A percentile compares a stretch with the other conserved stretches of the same genome.
Conservation (phyloP, 2,329 filamentous ascomycete species). For the Claviceps purpurea region DNA sequence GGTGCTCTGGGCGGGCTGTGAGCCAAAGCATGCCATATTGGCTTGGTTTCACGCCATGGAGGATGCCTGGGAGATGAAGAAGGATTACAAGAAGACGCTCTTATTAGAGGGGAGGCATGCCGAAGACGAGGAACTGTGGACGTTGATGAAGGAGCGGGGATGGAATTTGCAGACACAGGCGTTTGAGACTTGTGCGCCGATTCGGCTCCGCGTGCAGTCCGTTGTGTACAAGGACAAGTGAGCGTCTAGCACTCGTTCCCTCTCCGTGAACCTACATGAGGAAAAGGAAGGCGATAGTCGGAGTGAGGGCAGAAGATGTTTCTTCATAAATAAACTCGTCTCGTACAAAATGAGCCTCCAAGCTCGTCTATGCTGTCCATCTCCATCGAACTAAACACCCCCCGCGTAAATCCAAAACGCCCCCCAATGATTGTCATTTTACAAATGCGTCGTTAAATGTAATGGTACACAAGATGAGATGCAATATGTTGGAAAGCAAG, state of each 20-base stretch:
- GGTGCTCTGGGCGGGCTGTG: slow-evolving; percentile 19
- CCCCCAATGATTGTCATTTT: too few relatives aligned
- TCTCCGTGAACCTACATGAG: too few relatives aligned
- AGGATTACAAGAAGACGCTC: slow-evolving; percentile 10
- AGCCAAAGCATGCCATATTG: slow-evolving; percentile 17
- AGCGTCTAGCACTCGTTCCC: not conserved
- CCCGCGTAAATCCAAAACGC: too few relatives aligned
- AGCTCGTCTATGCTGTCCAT: not conserved
- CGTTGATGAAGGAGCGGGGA: slow-evolving; percentile 14
- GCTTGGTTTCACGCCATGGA: slow-evolving; percentile 26
- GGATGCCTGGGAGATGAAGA: slow-evolving; percentile 20
- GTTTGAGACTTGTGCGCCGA: slow-evolving; percentile 23
- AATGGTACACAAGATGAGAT: too few relatives aligned
- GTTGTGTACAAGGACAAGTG: slow-evolving; percentile 15
- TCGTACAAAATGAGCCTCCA: not conserved
- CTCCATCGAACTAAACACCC: too few relatives aligned
- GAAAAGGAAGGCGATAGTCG: too few relatives aligned
- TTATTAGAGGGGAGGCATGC: slow-evolving; percentile 3
- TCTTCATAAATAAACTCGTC: not conserved
- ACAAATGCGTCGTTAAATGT: too few relatives aligned
- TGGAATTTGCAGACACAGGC: slow-evolving; percentile 23
- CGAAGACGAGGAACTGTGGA: slow-evolving; percentile 15
- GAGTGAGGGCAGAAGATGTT: too few relatives aligned
- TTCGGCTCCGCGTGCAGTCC: slow-evolving; percentile 16
- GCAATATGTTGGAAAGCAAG: too few relatives aligned